Base-by-base conservation (phyloP, 331 rosid species). In the Prunus yedoensis region DNA sequence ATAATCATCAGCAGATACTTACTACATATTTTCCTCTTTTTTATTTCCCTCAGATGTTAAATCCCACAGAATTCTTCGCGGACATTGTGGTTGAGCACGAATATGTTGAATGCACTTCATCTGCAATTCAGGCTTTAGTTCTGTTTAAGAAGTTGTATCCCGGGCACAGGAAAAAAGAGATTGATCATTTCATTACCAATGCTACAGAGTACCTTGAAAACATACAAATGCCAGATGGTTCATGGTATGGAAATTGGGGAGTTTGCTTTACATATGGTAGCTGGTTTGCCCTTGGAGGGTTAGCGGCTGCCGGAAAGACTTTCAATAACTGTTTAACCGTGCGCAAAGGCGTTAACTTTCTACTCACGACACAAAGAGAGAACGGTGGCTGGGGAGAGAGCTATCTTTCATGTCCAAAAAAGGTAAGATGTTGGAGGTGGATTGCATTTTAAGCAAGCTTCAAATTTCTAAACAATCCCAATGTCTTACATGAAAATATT, bases 51-150 rank as follows among this genome's bases (percentile, higher is more conserved):
- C 84, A 91, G 97, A 2, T 85, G 54, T 76, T 88, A 21, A 92
- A 92, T 80, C 96, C 94, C 4, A 78, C 89, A 0, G 96, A 92
- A 43, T 84, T 90, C 69, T 86, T 92, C 0, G 96, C 77, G 15
- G 91, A 81, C 81, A 81, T 92, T 35, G 94, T 58, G 4, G 8
- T 58, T 23, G 63, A 58, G 63, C 63, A 58, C 4, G 63, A 58
- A 58, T 58, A 58, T 58, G 35, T 58, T 58, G 63, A 56, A 20
- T 56, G 61, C 61, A 56, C 61, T 56, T 8, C 14, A 56, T 56
- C 61, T 10, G 61, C 61, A 56, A 56, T 56, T 21, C 61, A 56
- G 27, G 10, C 61, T 18, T 56, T 56, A 20, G 61, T 56, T 20
- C 4, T 76, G 3, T 81, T 81, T 28, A 57, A 54, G 70, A 76